These are phyloP conservation scores for Globisporangium canariense DNA, from an alignment of 352 stramenopile genomes.

Conservation along the genomic window DNA sequence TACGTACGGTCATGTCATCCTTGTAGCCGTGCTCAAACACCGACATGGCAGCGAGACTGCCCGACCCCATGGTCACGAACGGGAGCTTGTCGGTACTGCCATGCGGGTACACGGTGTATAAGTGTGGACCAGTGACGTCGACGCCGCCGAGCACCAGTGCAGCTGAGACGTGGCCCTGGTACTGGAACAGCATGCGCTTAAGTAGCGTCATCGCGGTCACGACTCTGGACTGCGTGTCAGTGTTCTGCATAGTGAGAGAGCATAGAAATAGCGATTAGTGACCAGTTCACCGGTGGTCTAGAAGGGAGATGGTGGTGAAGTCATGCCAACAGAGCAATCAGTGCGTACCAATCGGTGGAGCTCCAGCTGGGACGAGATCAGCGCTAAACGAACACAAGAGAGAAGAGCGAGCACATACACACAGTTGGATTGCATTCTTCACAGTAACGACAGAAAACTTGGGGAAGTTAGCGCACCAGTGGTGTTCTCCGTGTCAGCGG, in stretches of 20 bases:
- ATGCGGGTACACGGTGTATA: constrained; percentile 99
- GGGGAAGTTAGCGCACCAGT: constrained; percentile 26
- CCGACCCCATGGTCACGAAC: constrained; percentile 99
- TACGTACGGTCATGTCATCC: constrained; percentile 88
- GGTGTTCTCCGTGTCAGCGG: constrained; percentile 96
- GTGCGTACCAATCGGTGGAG: constrained; percentile 90
- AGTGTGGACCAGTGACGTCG: constrained; percentile 92
- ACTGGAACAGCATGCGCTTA: constrained; percentile 97
- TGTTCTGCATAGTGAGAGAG: constrained; percentile 43
- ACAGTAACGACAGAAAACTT: too few relatives aligned
- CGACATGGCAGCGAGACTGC: constrained; percentile 97
- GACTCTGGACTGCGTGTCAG: constrained; percentile 87
- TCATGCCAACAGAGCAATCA: neutral
- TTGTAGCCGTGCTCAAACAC: constrained; percentile 95
- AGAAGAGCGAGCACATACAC: too few relatives aligned
- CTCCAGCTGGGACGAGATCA: constrained; percentile 92
- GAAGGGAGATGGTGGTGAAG: neutral
- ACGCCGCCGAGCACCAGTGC: constrained; percentile 98
- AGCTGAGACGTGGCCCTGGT: constrained; percentile 95
- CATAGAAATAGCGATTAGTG: neutral
- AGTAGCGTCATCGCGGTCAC: constrained; percentile 97
- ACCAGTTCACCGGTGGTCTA: neutral
- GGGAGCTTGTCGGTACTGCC: constrained; percentile 95
- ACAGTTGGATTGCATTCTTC: too few relatives aligned
- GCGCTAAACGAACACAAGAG: neutral